Percentiles rank a stretch among this genome's conserved stretches.
Evolutionary conservation across 345 rosid species (phyloP).

Genomic region (Linum trigynum): DNA sequence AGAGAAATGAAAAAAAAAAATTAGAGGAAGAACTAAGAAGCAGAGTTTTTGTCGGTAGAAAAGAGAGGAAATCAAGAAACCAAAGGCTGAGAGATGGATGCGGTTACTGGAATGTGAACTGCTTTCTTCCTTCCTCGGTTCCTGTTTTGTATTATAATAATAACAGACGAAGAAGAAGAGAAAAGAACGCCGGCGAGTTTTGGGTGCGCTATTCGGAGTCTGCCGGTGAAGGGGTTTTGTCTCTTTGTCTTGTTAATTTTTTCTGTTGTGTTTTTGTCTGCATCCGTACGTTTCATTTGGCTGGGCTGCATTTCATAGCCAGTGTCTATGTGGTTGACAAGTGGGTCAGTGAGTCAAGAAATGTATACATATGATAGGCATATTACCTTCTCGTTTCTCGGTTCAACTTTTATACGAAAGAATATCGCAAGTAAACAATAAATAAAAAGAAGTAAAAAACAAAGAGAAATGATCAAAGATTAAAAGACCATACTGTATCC

Average conservation of each 20-base stretch:
- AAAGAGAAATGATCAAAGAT: too few relatives aligned
- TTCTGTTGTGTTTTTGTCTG: neutral
- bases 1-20: too few relatives aligned
- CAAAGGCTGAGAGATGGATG: neutral
- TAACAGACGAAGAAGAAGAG: neutral
- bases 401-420: too few relatives aligned
- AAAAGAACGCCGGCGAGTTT: slow-evolving; percentile 15
- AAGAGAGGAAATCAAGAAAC: neutral
- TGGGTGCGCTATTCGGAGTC: neutral
- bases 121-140: neutral
- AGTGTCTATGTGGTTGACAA: neutral
- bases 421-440: too few relatives aligned
- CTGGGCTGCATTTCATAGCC: too few relatives aligned
- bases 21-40: neutral
- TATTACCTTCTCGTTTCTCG: too few relatives aligned
- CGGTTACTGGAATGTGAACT: slow-evolving; percentile 1
- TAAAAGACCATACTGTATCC: too few relatives aligned
- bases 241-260: neutral
- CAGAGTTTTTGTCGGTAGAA: neutral
- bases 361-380: too few relatives aligned
- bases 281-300: neutral
- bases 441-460: too few relatives aligned
- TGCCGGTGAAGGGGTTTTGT: neutral
- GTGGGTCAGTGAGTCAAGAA: neutral
- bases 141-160: neutral